phyloP scores from a whole-genome alignment of 805 yeast species.

The Dipodascus albidus region DNA sequence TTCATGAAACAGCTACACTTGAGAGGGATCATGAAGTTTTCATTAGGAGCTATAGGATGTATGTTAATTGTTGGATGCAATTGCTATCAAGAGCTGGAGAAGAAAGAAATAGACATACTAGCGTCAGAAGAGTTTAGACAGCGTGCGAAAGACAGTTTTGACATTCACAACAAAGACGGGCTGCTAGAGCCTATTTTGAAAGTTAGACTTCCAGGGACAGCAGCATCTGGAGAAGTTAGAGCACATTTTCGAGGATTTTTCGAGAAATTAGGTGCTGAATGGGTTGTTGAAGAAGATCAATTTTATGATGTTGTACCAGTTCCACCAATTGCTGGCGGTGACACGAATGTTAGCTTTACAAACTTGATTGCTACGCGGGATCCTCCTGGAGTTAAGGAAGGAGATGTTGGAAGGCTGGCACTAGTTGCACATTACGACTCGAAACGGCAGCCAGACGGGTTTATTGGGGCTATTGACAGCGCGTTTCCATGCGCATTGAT shows the following conservation, averaged over 20 bases:
- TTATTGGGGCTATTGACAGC: conserved; percentile 49
- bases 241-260: conserved; percentile 30
- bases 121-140: neutral
- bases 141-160: neutral
- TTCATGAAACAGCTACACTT: too few relatives aligned
- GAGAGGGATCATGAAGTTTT: neutral
- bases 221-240: conserved; percentile 29
- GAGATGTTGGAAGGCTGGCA: conserved; percentile 23
- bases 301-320: conserved; percentile 31
- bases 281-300: conserved; percentile 20
- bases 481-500: conserved; percentile 47
- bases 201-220: conserved; percentile 33
- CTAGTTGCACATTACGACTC: conserved; percentile 50
- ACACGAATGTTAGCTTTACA: conserved; percentile 18
- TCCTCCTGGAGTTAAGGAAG: conserved; percentile 13
- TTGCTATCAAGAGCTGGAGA: neutral
- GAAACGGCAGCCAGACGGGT: conserved; percentile 36
- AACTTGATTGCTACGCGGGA: conserved; percentile 23
- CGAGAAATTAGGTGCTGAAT: conserved; percentile 16
- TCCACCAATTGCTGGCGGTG: conserved; percentile 10
- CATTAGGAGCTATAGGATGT: neutral
- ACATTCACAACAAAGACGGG: conserved; percentile 7
- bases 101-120: neutral
- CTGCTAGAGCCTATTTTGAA: conserved; percentile 22
- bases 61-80: neutral